These are phyloP conservation scores for Sphaerulina musiva DNA, from an alignment of 2,329 filamentous ascomycete genomes.

Conservation along the genomic window DNA sequence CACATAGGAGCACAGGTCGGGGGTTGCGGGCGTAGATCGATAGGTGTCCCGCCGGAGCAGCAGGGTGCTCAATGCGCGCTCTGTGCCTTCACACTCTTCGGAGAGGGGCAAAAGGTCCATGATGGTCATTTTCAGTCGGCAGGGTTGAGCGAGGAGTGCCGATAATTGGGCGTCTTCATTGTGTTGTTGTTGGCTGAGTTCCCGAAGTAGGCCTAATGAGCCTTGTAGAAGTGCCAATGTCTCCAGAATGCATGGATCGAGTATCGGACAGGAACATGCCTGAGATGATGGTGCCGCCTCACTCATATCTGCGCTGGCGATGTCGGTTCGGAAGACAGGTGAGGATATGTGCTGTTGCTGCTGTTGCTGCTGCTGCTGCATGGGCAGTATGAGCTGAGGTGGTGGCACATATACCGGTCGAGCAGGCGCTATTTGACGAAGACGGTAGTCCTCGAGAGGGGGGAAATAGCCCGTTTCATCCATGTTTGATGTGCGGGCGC, in stretches of 20 bases:
- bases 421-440: neutral
- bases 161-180: neutral
- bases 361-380: neutral
- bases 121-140: constrained; percentile 1
- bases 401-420: neutral
- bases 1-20: constrained; percentile 5
- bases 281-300: neutral
- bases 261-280: constrained; percentile 1
- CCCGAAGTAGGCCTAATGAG: constrained; percentile 1
- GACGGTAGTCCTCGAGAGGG: neutral
- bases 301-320: constrained; percentile 1
- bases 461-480: constrained; percentile 4
- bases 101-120: neutral
- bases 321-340: neutral
- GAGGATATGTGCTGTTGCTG: neutral
- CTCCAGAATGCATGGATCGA: constrained; percentile 4
- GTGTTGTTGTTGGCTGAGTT: neutral
- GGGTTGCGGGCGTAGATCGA: neutral
- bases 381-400: constrained; percentile 1
- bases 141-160: neutral
- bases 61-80: neutral
- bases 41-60: constrained; percentile 3
- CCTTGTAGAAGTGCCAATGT: constrained; percentile 6
- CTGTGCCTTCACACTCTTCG: neutral
- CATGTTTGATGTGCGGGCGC: constrained; percentile 1